Percentiles rank a stretch among this genome's conserved stretches.
Evolutionary conservation across 257 asterid genomes (phyloP).

Genomic region (Lycium barbarum): DNA sequence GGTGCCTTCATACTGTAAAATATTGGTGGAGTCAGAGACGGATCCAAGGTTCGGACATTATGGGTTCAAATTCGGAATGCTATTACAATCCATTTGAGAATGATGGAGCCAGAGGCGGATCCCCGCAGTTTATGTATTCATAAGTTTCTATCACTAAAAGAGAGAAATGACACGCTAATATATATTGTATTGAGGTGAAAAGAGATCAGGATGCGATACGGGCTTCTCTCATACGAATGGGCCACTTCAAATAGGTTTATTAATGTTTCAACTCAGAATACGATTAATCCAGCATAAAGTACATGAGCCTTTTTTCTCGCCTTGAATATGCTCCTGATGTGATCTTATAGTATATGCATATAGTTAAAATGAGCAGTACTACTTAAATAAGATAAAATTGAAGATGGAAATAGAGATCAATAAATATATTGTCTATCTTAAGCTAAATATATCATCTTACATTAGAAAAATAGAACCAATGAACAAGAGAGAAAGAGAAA

Average conservation of each 20-base stretch:
- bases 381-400: neutral
- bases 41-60: too few species aligned
- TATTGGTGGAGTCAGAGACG: too few species aligned
- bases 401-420: neutral
- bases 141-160: too few species aligned
- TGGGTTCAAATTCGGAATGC: too few species aligned
- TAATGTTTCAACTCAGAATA: neutral
- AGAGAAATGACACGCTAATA: neutral
- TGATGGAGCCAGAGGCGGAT: too few species aligned
- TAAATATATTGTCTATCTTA: neutral
- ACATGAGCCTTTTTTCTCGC: neutral
- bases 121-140: too few species aligned
- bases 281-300: neutral
- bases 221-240: neutral
- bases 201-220: neutral
- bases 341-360: neutral
- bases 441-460: neutral
- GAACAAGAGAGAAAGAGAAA: conserved; percentile 31
- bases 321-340: neutral
- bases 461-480: conserved; percentile 35
- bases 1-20: too few species aligned
- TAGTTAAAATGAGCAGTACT: neutral
- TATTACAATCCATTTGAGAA: too few species aligned
- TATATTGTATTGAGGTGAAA: neutral
- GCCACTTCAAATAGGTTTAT: neutral